phyloP scores from a whole-genome alignment of 2,329 filamentous ascomycete genomes.

The Ceratocystis harringtonii region DNA sequence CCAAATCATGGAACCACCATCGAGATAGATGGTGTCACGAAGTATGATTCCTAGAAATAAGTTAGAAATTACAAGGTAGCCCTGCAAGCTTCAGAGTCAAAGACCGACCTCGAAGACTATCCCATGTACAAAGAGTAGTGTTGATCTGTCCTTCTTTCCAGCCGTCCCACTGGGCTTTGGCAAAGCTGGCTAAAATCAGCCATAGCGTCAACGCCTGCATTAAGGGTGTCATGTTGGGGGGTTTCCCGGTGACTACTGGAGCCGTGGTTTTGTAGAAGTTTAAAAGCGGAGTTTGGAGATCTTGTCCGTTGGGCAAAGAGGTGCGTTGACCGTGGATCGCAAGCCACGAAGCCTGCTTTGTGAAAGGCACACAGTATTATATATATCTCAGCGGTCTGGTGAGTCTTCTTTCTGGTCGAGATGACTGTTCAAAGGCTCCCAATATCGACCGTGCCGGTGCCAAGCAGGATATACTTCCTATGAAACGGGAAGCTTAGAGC shows the following conservation, averaged over 20 bases:
- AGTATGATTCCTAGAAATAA: constrained; percentile 36
- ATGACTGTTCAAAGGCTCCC: too few relatives aligned
- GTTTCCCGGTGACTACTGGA: neutral
- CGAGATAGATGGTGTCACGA: constrained; percentile 48
- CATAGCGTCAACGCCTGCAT: neutral
- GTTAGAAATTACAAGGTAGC: constrained; percentile 2
- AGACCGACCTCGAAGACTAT: constrained; percentile 29
- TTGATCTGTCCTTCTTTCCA: constrained; percentile 41
- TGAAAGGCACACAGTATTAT: too few relatives aligned
- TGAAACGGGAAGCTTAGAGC: too few relatives aligned
- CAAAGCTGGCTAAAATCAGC: constrained; percentile 23
- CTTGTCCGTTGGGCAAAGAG: too few relatives aligned
- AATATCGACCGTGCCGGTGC: too few relatives aligned
- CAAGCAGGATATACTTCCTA: too few relatives aligned
- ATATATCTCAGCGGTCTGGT: too few relatives aligned
- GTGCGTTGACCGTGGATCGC: too few relatives aligned
- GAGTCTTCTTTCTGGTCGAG: too few relatives aligned
- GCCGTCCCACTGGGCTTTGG: constrained; percentile 29
- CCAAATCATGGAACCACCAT: constrained; percentile 47
- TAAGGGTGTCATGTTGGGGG: neutral
- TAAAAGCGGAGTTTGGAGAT: neutral
- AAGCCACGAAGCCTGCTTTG: too few relatives aligned
- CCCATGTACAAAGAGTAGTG: constrained; percentile 46
- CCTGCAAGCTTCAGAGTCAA: neutral
- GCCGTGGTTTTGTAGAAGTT: neutral